Base-by-base conservation (phyloP, 2,329 filamentous ascomycete species). In the Fusarium lateritium region DNA sequence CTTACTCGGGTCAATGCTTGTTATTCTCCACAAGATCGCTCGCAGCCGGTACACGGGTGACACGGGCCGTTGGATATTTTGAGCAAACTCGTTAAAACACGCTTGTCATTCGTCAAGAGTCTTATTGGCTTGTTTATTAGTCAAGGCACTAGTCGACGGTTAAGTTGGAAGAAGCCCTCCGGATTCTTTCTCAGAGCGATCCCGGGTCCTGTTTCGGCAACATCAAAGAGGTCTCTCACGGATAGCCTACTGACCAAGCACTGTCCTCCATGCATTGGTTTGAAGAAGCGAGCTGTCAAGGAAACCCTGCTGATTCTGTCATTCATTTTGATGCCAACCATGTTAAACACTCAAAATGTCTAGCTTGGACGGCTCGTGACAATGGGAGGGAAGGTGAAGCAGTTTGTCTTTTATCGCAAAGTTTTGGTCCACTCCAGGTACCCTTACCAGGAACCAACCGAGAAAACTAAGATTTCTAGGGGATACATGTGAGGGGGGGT, bases 401-500 rank as follows among this genome's bases (percentile, higher is more conserved):
- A 21, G 17, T 21, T 14, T 46, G 28, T 65, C 45, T 51, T n/a
- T 51, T 24, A 56, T 40, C 26, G 40, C 19, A 19, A 15, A 36
- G 22, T 21, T 8, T 31, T 42, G 19, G 40, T 45, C 45, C 31
- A n/a, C 51, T 50, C 40, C 43, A 33, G 34, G 51, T 65, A 24
- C 28, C 28, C 28, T 31, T 10, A 31, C 28, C 10, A 13, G 9
- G 5, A 31, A 13, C 10, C 28, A 31, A 31, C 10, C 28, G 24
- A 9, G 15, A 39, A 52, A 42, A 65, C 22, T 17, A 47, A 43
- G 19, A 38, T 45, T 64, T 52, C 40, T 21, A 47, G 51, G 53
- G n/a, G n/a, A 28, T 59, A 10, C n/a, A 65, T 46, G 60, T 65
- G 52, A 65, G 60, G 53, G 45, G 22, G 17, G 10, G 22, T 59